Evolutionary conservation across 2,329 filamentous ascomycete genomes (phyloP), one percentile per base, ranked within the genome.

Genomic region (Alternaria arbusti): DNA sequence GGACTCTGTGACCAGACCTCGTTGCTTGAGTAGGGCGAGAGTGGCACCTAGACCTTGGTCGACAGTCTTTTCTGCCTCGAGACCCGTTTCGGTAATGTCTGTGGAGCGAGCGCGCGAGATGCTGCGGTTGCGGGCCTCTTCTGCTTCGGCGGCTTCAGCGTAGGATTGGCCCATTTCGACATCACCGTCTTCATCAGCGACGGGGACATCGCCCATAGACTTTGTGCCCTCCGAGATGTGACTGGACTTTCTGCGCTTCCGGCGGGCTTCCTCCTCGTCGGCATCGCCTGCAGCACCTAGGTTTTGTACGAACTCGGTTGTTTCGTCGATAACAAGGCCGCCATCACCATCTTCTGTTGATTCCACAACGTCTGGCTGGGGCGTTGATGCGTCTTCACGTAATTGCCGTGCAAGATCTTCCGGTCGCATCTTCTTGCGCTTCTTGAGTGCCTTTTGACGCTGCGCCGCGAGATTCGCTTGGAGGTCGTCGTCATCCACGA

Each of bases 321-420:
- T 97, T 76, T 97, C 96, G 64, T 97, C 95, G 61, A 99, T 94
- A n/a, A 97, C 87, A 2, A 99, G 84, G 2, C 94, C 95, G n/a
- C 87, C 84, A 0, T 85, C 83, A 15, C 80, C 83, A 4, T 86
- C 82, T 23, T 86, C 86, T 54, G 90, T 88, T 28, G 89, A 87
- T 20, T 89, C 90, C 74, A 87, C 79, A n/a, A 81, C 76, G 25
- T 76, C 80, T 10, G 82, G 81, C 1, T 73, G 78, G 10, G 83
- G 81, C 1, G 82, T 83, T 56, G 83, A 83, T 4, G 78, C 82
- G 70, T 92, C 89, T 75, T 92, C 88, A 63, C 86, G 84, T 43
- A 99, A 83, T 74, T 96, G 91, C 68, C 90, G 89, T 17, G 92
- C 94, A 65, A 99, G 85, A 69, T 98, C 96, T 76, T 96, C 93